Evolutionary conservation across 2,329 filamentous ascomycete species (phyloP), one percentile per base, ranked within the genome.

Genomic region (Pyrenochaeta sp.): DNA sequence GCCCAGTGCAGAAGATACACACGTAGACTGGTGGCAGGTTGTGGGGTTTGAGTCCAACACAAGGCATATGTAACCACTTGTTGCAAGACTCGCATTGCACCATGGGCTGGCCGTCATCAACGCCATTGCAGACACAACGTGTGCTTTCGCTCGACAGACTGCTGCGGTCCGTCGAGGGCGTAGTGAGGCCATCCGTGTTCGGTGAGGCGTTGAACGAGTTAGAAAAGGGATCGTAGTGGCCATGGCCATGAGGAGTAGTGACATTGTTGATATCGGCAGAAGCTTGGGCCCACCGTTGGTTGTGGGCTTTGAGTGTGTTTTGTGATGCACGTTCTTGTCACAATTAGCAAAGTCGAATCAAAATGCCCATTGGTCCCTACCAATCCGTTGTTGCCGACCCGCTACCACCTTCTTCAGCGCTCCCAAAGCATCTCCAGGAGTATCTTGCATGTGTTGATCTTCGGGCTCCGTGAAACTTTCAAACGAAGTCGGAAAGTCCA

Each of bases 51-150:
- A 84, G 64, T 2, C 82, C 81, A 15, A 84, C 74, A 55, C 83
- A 86, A 41, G 74, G 73, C 21, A 79, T 78, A 57, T 86, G 83
- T 20, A 83, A 71, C 79, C 81, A 86, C 55, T 84, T 82, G n/a
- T 74, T 79, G 69, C 83, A 86, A 17, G 79, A 81, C 63, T 82
- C 80, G 68, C 83, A 86, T 71, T 84, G 82, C 32, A 86, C 77
- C 78, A 86, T 82, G 20, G 79, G 63, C 53, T 77, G 76, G 15
- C 77, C 80, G 40, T 77, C 81, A 27, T 81, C 77, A 37, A 74
- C 69, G 11, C 77, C 75, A 36, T 79, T 77, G 58, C 83, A 86
- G 18, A 83, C 66, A 63, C 83, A 86, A 24, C 82, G 76, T 7
- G 81, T 83, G 41, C 58, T 69, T 23, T 77, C 77, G 48, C 69